Conservation (phyloP, 2,329 filamentous ascomycete species). For the Colletotrichum echinochloae region DNA sequence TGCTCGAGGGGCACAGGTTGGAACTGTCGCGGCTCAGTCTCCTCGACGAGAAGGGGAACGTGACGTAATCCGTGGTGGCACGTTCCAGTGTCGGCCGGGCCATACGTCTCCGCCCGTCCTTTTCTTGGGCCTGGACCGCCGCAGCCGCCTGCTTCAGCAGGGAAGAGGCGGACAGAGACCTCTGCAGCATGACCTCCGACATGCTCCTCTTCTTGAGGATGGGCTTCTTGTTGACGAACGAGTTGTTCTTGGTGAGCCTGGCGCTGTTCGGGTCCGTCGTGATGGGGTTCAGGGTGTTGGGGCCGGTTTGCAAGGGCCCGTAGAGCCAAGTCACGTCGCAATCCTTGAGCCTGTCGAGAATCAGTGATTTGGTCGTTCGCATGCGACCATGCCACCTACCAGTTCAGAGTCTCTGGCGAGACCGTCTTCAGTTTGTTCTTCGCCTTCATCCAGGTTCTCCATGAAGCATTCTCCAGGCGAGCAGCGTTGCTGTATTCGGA, state of each 20-base stretch:
- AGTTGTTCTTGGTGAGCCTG: slow-evolving; percentile 66
- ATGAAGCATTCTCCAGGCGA: slow-evolving; percentile 93
- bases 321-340: slow-evolving; percentile 98
- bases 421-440: slow-evolving; percentile 90
- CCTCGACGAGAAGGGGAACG: slow-evolving; percentile 72
- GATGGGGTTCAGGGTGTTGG: slow-evolving; percentile 64
- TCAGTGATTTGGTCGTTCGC: slow-evolving; percentile 23
- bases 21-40: slow-evolving; percentile 72
- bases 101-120: slow-evolving; percentile 60
- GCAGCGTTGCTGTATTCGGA: slow-evolving; percentile 84
- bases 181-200: slow-evolving; percentile 94
- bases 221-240: slow-evolving; percentile 83
- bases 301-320: slow-evolving; percentile 85
- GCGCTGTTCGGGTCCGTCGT: slow-evolving; percentile 55
- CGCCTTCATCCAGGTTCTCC: slow-evolving; percentile 95
- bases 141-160: slow-evolving; percentile 90
- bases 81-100: slow-evolving; percentile 69
- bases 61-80: slow-evolving; percentile 76
- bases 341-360: slow-evolving; percentile 84
- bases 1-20: slow-evolving; percentile 73
- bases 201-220: slow-evolving; percentile 97
- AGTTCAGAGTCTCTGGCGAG: slow-evolving; percentile 92
- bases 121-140: slow-evolving; percentile 85
- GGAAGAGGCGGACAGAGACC: slow-evolving; percentile 88
- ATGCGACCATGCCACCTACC: slow-evolving; percentile 66